Base-by-base conservation (phyloP, 2,329 filamentous ascomycete species). In the Alternaria sp. region DNA sequence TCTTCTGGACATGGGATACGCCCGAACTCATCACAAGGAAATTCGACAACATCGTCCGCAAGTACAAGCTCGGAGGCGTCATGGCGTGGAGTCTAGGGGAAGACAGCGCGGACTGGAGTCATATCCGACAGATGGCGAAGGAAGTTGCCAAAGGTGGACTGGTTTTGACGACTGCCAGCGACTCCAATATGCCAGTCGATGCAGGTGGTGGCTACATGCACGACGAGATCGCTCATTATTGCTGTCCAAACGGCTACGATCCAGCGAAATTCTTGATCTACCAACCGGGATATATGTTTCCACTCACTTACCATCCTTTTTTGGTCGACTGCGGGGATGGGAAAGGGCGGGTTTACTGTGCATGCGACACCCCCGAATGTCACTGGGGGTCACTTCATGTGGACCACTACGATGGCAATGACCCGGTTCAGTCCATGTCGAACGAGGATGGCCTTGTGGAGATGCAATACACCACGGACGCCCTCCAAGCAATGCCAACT, bases 1-100 rank as follows among this genome's bases (percentile, higher is more conserved):
- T 90, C 28, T 93, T 91, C 85, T 93, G 91, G 91, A 89, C 89
- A 0, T 93, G 89, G 83, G 91, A 93, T 63, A 91, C 88, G 0
- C 83, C 85, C 0, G 82, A 83, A 8, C 83, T 88, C 12, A 89
- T 93, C 54, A 69, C 76, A 12, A 81, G 82, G 60, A 93, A 93
- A 80, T 87, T 92, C 61, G 79, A 83, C 4, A 76, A 85, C 5
- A 84, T 93, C 36, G 83, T 92, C 4, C 80, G 83, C 28, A 81
- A 82, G 30, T 84, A 85, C 73, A 77, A 81, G 1, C 76, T 93
- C 0, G 90, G 91, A 1, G 91, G 91, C 15, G 87, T 91, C 5
- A 92, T 93, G 84, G 90, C 90, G 1, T 93, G 90, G 91, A 90
- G 89, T 19, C 72, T 93, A 61, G 91, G 89, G 2, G 90, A 93